phyloP scores from a whole-genome alignment of 2,329 filamentous ascomycete species.

The Metarhizium brunneum region DNA sequence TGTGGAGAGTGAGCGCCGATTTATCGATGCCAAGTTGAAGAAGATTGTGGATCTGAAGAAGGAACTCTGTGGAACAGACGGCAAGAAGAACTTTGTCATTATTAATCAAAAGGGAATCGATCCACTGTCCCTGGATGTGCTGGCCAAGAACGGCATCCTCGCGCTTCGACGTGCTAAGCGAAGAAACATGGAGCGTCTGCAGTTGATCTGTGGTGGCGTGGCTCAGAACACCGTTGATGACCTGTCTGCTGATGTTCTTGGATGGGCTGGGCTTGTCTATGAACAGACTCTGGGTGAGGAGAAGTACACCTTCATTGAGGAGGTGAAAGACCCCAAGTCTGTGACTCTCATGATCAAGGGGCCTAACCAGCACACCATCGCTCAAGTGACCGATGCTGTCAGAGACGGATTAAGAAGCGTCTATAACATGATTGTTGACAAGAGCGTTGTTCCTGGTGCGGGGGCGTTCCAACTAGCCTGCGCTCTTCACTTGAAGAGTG shows the following conservation, averaged over 20 bases:
- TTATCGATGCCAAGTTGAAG: slow-evolving; percentile 91
- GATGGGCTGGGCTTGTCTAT: slow-evolving; percentile 94
- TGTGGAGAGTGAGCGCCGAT: slow-evolving; percentile 91
- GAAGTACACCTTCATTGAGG: slow-evolving; percentile 98
- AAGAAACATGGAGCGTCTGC: slow-evolving; percentile 97
- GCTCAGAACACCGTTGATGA: slow-evolving; percentile 97
- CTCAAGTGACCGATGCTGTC: slow-evolving; percentile 93
- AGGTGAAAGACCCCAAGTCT: slow-evolving; percentile 97
- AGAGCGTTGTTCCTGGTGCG: slow-evolving; percentile 86
- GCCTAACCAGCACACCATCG: slow-evolving; percentile 92
- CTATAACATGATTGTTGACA: slow-evolving; percentile 99
- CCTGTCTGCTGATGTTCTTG: slow-evolving; percentile 74
- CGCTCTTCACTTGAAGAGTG: slow-evolving; percentile 76
- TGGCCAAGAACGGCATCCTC: slow-evolving; percentile 97
- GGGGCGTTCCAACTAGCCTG: slow-evolving; percentile 96
- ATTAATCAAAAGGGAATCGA: slow-evolving; percentile 99
- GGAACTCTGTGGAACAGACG: slow-evolving; percentile 86
- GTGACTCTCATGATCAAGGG: slow-evolving; percentile 97
- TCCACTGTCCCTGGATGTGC: slow-evolving; percentile 85
- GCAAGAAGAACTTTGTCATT: slow-evolving; percentile 92
- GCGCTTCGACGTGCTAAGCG: slow-evolving; percentile 91
- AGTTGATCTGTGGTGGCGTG: slow-evolving; percentile 83
- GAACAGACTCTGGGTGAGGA: slow-evolving; percentile 97
- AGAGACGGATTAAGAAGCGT: slow-evolving; percentile 91
- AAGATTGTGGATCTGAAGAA: slow-evolving; percentile 99